These are phyloP conservation scores for Gastrodia elata DNA, from an alignment of 106 monocot species.

Conservation along the genomic window DNA sequence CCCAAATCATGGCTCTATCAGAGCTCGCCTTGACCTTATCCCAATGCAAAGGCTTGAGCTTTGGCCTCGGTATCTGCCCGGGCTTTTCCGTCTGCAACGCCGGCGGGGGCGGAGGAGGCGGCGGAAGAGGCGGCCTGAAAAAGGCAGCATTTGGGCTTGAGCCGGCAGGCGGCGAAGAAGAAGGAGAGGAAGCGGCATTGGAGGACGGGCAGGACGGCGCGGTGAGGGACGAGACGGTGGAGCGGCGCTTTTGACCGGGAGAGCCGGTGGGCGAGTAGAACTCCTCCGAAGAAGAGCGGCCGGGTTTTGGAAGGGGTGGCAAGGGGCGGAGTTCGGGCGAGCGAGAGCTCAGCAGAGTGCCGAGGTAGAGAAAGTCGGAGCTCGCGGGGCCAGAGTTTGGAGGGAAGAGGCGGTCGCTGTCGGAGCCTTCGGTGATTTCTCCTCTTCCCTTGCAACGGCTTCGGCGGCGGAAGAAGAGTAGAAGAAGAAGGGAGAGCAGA, in stretches of 20 bases:
- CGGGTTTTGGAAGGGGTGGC: background rate
- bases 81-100: conserved; percentile 20
- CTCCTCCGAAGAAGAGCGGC: conserved; percentile 40
- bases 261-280: conserved; percentile 57
- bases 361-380: conserved; percentile 57
- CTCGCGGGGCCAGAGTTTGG: conserved; percentile 10
- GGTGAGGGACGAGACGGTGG: conserved; percentile 19
- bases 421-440: conserved; percentile 7
- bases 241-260: conserved; percentile 10
- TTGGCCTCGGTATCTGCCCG: conserved; percentile 36
- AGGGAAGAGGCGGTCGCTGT: conserved; percentile 36
- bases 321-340: background rate
- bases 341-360: conserved; percentile 35
- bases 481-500: conserved; percentile 14
- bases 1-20: conserved; percentile 82
- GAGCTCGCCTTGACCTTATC: conserved; percentile 95
- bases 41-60: conserved; percentile 94
- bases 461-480: conserved; percentile 32
- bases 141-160: conserved; percentile 8
- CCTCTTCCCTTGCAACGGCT: background rate
- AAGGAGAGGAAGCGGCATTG: conserved; percentile 15
- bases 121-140: conserved; percentile 6
- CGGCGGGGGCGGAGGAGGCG: conserved; percentile 22
- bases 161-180: conserved; percentile 16
- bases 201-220: conserved; percentile 31